Percentiles rank a stretch among this genome's conserved stretches.
These are phyloP conservation scores for Sonneratia alba DNA, from an alignment of 345 rosid genomes.

Conservation along the genomic window DNA sequence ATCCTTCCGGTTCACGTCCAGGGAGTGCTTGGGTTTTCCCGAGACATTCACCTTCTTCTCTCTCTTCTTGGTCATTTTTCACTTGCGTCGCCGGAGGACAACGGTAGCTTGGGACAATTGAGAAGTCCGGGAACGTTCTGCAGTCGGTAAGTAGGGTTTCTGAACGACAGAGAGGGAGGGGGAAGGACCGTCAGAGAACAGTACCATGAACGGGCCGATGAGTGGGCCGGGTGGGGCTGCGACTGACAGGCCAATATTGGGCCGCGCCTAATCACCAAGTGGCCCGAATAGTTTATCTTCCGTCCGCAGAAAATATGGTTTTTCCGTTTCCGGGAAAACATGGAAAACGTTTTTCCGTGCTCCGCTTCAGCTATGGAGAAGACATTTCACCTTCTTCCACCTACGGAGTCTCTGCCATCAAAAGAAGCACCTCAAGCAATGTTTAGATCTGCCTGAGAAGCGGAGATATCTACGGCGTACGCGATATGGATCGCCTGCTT, in stretches of 20 bases:
- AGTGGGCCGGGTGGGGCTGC: neutral
- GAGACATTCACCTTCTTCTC: constrained; percentile 70
- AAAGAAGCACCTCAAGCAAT: neutral
- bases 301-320: neutral
- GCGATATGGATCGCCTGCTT: constrained; percentile 65
- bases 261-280: neutral
- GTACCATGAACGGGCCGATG: neutral
- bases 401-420: neutral
- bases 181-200: neutral
- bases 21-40: constrained; percentile 87
- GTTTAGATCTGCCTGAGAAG: neutral
- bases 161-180: neutral
- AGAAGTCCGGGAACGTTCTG: neutral
- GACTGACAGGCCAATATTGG: neutral
- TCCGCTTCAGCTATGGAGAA: neutral
- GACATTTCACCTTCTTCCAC: neutral
- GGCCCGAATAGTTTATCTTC: neutral
- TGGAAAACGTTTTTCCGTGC: neutral
- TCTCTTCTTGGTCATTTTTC: constrained; percentile 20
- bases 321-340: neutral
- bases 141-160: neutral
- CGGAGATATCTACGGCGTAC: constrained; percentile 12
- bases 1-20: constrained; percentile 67
- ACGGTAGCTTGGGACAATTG: neutral
- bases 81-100: neutral